Evolutionary conservation across 768 basidiomycete species (phyloP), one percentile per base, ranked within the genome.

Genomic region (Leccinum disarticulatum): DNA sequence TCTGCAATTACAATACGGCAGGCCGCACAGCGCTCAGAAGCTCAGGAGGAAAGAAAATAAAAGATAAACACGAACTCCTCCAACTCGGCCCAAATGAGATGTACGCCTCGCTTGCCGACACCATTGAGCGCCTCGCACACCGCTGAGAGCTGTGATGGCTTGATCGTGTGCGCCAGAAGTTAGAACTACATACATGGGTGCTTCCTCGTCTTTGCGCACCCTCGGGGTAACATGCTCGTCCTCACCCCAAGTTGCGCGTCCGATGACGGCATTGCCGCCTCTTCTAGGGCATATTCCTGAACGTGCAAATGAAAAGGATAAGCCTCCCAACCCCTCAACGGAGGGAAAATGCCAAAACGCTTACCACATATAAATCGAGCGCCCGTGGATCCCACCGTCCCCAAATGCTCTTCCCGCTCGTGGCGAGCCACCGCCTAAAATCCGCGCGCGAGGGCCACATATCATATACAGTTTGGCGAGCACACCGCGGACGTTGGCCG

Each of bases 201-300:
- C 59, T 50, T 73, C 72, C n/a, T 73, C 73, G 19, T 74, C 69
- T 25, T 68, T 73, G 58, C 68, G 72, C 31, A 70, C 3, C 5
- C 47, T 66, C 7, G 72, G 61, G 5, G 65, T 71, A 6, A 69
- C 43, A 22, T 8, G 14, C 48, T 27, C 22, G 22, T 3, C 47
- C 6, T 49, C 14, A 25, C n/a, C 19, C 62, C 22, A 22, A 22
- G 22, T n/a, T 43, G 48, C 7, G 62, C 64, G n/a, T 63, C 55
- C 2, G 56, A 15, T 2, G 55, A 46, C 43, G 43, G 2, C n/a
- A 6, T 3, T n/a, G 19, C 27, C 38, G 68, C 58, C 10, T 71
- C 69, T 38, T 73, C 67, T 8, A 71, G 61, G 2, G 57, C 71
- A 28, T 68, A 52, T 56, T 71, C 71, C 71, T 72, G 41, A 13